Base-by-base conservation (phyloP, 2,329 filamentous ascomycete genomes). In the Xylariaceae sp. region DNA sequence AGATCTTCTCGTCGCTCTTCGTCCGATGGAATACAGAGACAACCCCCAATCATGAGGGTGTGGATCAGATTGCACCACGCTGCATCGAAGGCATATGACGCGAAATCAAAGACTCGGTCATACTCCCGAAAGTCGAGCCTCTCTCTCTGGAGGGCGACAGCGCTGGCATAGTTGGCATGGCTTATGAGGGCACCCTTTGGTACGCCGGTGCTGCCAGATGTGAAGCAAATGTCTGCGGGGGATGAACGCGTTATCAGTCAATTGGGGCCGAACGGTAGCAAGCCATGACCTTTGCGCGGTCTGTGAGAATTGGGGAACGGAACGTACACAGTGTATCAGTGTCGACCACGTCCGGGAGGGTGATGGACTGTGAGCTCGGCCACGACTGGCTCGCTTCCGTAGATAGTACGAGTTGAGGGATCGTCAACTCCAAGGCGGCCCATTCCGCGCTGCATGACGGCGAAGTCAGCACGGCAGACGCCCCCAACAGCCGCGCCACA, bases 221-320 rank as follows among this genome's bases (percentile, higher is more conserved):
- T 51, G 31, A 51, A 51, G 38, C 45, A 33, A 6, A 51, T 45
- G 19, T 51, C n/a, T n/a, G n/a, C n/a, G n/a, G n/a, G n/a, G n/a
- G n/a, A n/a, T n/a, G n/a, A n/a, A n/a, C n/a, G n/a, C n/a, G n/a
- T n/a, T n/a, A n/a, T n/a, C n/a, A n/a, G n/a, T n/a, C n/a, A n/a
- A n/a, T n/a, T n/a, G n/a, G n/a, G n/a, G n/a, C n/a, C n/a, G n/a
- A n/a, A n/a, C n/a, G n/a, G n/a, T n/a, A n/a, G n/a, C n/a, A n/a
- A n/a, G n/a, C n/a, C n/a, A n/a, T n/a, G n/a, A n/a, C n/a, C n/a
- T n/a, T n/a, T n/a, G n/a, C n/a, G n/a, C n/a, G n/a, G n/a, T n/a
- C n/a, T n/a, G n/a, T n/a, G n/a, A n/a, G n/a, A n/a, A n/a, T n/a
- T n/a, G n/a, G n/a, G n/a, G n/a, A n/a, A n/a, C n/a, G n/a, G n/a